Evolutionary conservation across 805 yeast genomes (phyloP).

Genomic region (Yarrowia divulgata): DNA sequence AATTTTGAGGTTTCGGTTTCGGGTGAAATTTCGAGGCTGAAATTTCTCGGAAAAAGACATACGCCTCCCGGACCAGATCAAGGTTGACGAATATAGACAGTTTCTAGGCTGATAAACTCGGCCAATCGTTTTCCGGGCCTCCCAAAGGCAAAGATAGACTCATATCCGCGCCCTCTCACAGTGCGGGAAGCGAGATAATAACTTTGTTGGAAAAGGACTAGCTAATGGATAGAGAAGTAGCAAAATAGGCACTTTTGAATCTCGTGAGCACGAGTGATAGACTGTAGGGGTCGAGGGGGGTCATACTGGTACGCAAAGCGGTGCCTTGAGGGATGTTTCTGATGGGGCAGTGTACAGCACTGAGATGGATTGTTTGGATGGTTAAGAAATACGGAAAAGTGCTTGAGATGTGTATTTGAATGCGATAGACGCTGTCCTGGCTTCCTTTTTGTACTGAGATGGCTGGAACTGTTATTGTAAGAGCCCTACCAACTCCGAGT

Average conservation of each 20-base stretch:
- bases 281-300: background rate
- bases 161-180: slow-evolving; percentile 18
- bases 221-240: background rate
- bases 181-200: slow-evolving; percentile 11
- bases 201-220: background rate
- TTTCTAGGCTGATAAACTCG: background rate
- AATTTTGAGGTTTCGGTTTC: too few relatives aligned
- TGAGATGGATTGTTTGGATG: too few relatives aligned
- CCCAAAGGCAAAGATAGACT: background rate
- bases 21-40: background rate
- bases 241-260: background rate
- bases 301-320: background rate
- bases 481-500: too few relatives aligned
- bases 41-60: slow-evolving; percentile 16
- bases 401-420: too few relatives aligned
- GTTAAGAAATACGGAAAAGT: too few relatives aligned
- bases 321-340: background rate
- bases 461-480: too few relatives aligned
- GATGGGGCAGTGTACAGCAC: too few relatives aligned
- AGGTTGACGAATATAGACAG: background rate
- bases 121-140: slow-evolving; percentile 5
- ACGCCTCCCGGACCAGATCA: background rate
- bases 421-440: too few relatives aligned
- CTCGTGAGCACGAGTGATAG: slow-evolving; percentile 1
- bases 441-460: too few relatives aligned